Evolutionary conservation across 345 rosid genomes (phyloP).

Genomic region (Dipteronia dyeriana): DNA sequence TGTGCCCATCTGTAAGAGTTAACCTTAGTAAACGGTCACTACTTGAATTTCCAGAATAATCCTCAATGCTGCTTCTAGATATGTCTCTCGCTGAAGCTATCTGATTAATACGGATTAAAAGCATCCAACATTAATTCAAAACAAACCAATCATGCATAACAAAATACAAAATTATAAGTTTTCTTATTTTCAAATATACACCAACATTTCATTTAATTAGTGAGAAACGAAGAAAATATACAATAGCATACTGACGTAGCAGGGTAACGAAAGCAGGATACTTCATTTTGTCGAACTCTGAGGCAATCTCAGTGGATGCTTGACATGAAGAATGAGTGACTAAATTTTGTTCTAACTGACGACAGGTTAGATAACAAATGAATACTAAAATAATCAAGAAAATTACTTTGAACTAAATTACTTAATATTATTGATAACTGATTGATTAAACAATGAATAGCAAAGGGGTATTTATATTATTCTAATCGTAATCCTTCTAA

Average conservation of each 20-base stretch:
- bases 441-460: background rate
- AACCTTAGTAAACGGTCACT: slow-evolving; percentile 61
- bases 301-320: too few species aligned
- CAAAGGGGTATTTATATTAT: background rate
- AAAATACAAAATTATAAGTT: background rate
- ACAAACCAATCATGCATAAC: background rate
- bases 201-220: background rate
- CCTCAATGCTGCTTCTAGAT: slow-evolving; percentile 64
- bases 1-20: slow-evolving; percentile 69
- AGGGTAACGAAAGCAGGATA: background rate
- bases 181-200: background rate
- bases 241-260: background rate
- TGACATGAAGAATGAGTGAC: too few species aligned
- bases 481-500: background rate
- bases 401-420: too few species aligned
- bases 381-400: background rate
- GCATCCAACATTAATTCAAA: background rate
- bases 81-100: slow-evolving; percentile 71
- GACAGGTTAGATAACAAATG: background rate
- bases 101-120: slow-evolving; percentile 25
- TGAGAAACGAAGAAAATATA: background rate
- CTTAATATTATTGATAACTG: background rate
- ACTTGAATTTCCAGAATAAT: slow-evolving; percentile 47
- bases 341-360: too few species aligned
- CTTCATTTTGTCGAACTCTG: background rate